Evolutionary conservation across 768 basidiomycete species (phyloP), one percentile per base, ranked within the genome.

Genomic region (Kwoniella heveanensis): DNA sequence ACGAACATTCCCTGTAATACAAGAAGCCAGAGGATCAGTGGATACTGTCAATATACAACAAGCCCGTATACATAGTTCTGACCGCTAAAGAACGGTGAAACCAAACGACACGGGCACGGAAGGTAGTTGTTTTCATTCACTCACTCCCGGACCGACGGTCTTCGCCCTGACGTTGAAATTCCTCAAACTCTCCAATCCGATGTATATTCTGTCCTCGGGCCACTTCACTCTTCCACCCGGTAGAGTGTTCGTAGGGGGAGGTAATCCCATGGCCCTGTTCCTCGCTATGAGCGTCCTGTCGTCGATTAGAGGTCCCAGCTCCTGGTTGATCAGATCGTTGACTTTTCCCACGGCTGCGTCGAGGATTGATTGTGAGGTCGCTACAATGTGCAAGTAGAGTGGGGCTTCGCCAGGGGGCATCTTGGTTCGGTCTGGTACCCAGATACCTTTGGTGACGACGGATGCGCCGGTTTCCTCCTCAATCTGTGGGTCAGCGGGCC

Each of bases 141-240:
- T 62, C 79, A 93, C 92, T 66, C 87, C 87, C 13, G 95, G 95
- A 15, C 95, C 95, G 27, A 98, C 95, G 21, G 97, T 92, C 80
- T 99, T 99, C 24, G 95, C 95, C 60, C 95, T 85, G 54, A 99
- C 88, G 79, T 99, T 97, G 82, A 99, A 99, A 80, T 97, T 97
- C 54, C 95, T 85, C 71, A 98, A 86, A 57, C 88, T 88, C 17
- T 98, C 94, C 57, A 99, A 78, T 2, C 88, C 88, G 44, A 99
- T 91, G 0, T 88, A 88, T 9, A 97, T 81, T 80, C 96, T 97
- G 80, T 94, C 93, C 79, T 98, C 95, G 1, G 94, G 93, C 95
- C 95, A 98, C 86, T 95, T 96, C 58, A 91, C 85, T 49, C 78
- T 72, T 32, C 72, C 72, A 2, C 47, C 44, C 6, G 70, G 57